Percentiles rank a stretch among this genome's conserved stretches.
Evolutionary conservation across 805 yeast genomes (phyloP).

Genomic region (Wickerhamiella nectarea): DNA sequence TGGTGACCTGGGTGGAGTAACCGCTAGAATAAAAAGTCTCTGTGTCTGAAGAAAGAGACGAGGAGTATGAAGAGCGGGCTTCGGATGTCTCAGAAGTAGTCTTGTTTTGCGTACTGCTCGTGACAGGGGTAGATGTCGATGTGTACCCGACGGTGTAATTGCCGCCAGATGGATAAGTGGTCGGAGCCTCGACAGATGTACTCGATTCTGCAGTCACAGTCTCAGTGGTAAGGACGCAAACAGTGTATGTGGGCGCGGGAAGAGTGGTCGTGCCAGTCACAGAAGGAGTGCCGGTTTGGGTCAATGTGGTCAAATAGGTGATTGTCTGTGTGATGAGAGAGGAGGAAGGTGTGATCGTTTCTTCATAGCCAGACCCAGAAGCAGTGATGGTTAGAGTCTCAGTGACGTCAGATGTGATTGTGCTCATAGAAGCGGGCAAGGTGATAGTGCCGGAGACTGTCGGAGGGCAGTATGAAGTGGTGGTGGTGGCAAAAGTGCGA

Average conservation of each 20-base stretch:
- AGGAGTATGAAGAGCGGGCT: too few relatives aligned
- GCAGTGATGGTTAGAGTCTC: background rate
- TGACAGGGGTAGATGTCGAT: background rate
- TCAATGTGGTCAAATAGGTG: conserved; percentile 2
- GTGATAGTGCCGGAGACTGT: conserved; percentile 3
- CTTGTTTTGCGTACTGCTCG: background rate
- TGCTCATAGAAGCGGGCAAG: conserved; percentile 3
- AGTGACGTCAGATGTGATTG: background rate
- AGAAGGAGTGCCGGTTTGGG: background rate
- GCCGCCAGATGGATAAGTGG: background rate
- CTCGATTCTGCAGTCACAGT: background rate
- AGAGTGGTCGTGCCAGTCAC: background rate
- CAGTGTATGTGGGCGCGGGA: conserved; percentile 2
- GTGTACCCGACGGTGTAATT: background rate
- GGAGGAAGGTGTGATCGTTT: background rate
- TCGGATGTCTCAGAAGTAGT: background rate
- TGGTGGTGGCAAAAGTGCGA: background rate
- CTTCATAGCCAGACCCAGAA: conserved; percentile 4
- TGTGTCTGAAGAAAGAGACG: too few relatives aligned
- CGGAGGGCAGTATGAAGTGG: background rate
- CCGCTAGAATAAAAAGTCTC: background rate
- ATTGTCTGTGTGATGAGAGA: background rate
- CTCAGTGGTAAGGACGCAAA: background rate
- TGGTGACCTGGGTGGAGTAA: background rate
- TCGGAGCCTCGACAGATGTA: background rate